Conservation (phyloP, 495 filamentous ascomycete genomes). For the Lasiosphaeria ovina region DNA sequence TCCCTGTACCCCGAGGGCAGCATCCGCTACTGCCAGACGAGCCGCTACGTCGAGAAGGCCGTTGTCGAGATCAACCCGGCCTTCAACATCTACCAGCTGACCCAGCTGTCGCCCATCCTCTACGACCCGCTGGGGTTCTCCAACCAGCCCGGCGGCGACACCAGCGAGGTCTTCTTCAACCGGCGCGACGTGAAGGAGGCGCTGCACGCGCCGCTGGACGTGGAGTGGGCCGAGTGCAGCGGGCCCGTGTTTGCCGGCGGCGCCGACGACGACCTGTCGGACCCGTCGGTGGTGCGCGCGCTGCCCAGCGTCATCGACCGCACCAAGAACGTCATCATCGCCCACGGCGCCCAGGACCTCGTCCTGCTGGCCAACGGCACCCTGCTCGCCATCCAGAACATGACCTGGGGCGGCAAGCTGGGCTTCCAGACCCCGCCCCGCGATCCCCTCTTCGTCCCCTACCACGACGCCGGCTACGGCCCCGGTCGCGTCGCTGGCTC, state of each 20-base stretch:
- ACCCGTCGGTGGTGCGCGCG: slow-evolving; percentile 52
- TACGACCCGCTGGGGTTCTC: slow-evolving; percentile 76
- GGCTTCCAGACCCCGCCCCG: slow-evolving; percentile 63
- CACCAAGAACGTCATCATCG: slow-evolving; percentile 68
- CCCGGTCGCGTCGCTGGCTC: slow-evolving; percentile 23
- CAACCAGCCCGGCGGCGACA: slow-evolving; percentile 49
- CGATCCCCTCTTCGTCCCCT: slow-evolving; percentile 66
- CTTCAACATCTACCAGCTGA: slow-evolving; percentile 77
- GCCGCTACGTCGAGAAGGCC: slow-evolving; percentile 56
- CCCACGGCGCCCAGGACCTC: slow-evolving; percentile 61
- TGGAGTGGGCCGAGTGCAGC: slow-evolving; percentile 62
- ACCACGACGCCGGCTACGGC: slow-evolving; percentile 39
- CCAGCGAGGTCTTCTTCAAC: slow-evolving; percentile 73
- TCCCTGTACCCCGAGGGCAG: slow-evolving; percentile 23
- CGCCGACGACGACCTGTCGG: slow-evolving; percentile 46
- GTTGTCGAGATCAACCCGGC: slow-evolving; percentile 68
- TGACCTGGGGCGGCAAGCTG: slow-evolving; percentile 73
- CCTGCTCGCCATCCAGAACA: slow-evolving; percentile 75
- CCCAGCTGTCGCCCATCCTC: slow-evolving; percentile 71
- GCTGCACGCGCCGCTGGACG: slow-evolving; percentile 61
- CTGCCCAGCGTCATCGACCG: slow-evolving; percentile 71
- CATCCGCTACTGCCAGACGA: slow-evolving; percentile 52
- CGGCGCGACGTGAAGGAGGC: slow-evolving; percentile 69
- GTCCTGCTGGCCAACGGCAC: slow-evolving; percentile 67
- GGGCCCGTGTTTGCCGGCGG: slow-evolving; percentile 57